These are phyloP conservation scores for Aspergillus conjunctus DNA, from an alignment of 495 filamentous ascomycete species.

Conservation along the genomic window DNA sequence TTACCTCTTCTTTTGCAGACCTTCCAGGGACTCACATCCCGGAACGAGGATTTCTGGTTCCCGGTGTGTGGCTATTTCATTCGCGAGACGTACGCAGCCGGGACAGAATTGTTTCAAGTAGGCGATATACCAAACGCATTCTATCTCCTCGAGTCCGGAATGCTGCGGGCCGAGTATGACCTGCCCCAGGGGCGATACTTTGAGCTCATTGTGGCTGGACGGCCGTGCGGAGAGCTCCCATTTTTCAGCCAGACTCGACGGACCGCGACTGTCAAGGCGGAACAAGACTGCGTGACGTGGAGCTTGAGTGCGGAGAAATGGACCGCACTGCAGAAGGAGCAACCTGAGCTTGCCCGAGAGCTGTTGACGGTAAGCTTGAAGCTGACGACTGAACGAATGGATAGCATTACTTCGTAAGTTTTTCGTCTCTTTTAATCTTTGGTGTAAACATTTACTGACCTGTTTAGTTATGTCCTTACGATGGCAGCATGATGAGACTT, in stretches of 20 bases:
- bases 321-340: constrained; percentile 65
- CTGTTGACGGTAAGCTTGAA: constrained; percentile 82
- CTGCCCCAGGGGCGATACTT: constrained; percentile 85
- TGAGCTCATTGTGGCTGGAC: constrained; percentile 91
- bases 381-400: constrained; percentile 86
- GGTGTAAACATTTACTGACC: neutral
- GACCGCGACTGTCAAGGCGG: constrained; percentile 82
- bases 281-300: constrained; percentile 83
- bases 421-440: neutral
- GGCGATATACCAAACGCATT: constrained; percentile 75
- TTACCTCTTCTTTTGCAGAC: constrained; percentile 89
- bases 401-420: constrained; percentile 77
- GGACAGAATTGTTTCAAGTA: constrained; percentile 72
- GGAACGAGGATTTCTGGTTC: constrained; percentile 95
- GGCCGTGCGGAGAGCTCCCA: constrained; percentile 92
- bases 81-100: constrained; percentile 63
- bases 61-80: constrained; percentile 70
- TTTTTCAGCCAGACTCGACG: constrained; percentile 90
- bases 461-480: constrained; percentile 38
- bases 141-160: constrained; percentile 88
- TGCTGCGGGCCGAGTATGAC: constrained; percentile 86
- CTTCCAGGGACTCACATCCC: constrained; percentile 75
- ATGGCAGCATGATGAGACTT: constrained; percentile 34
- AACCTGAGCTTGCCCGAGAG: constrained; percentile 79
- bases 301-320: constrained; percentile 69